Percentiles rank a stretch among this genome's conserved stretches.
These are phyloP conservation scores for Marasmius sp. DNA, from an alignment of 1,284 basidiomycete genomes.

Conservation along the genomic window DNA sequence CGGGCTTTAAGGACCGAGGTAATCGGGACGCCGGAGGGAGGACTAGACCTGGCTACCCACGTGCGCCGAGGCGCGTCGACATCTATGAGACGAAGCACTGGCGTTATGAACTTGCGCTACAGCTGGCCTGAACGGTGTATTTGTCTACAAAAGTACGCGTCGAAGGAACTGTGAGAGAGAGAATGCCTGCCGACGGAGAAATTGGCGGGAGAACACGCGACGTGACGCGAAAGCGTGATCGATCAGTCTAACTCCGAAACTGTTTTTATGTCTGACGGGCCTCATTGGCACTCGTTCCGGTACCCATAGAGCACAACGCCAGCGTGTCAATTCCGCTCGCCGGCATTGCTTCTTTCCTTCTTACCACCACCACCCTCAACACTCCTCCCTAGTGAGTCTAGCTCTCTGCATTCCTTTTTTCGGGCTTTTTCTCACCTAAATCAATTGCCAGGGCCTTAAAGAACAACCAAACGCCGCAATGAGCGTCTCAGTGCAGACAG, in stretches of 20 bases:
- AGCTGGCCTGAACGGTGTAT: not conserved
- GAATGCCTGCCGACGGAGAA: too few relatives aligned
- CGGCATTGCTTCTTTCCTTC: not conserved
- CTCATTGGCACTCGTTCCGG: not conserved
- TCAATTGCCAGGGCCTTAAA: not conserved
- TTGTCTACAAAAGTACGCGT: too few relatives aligned
- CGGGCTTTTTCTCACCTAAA: not conserved
- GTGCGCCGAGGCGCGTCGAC: too few relatives aligned
- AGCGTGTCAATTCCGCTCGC: not conserved
- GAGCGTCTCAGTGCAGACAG: conserved; percentile 1
- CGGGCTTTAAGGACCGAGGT: not conserved
- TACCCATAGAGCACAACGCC: not conserved
- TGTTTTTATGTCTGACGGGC: not conserved
- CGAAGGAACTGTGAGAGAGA: too few relatives aligned
- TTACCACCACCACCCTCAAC: not conserved
- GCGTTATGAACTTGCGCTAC: too few relatives aligned
- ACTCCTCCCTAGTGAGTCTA: not conserved
- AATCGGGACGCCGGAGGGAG: too few relatives aligned
- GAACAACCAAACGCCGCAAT: not conserved
- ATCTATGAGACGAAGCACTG: too few relatives aligned
- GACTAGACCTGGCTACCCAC: too few relatives aligned
- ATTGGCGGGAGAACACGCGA: not conserved
- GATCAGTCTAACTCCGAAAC: not conserved
- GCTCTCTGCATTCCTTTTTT: not conserved
- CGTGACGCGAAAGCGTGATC: not conserved